Percentiles rank a stretch among this genome's conserved stretches.
These are phyloP conservation scores for Plectosphaerella plurivora DNA, from an alignment of 2,329 filamentous ascomycete genomes.

Conservation along the genomic window DNA sequence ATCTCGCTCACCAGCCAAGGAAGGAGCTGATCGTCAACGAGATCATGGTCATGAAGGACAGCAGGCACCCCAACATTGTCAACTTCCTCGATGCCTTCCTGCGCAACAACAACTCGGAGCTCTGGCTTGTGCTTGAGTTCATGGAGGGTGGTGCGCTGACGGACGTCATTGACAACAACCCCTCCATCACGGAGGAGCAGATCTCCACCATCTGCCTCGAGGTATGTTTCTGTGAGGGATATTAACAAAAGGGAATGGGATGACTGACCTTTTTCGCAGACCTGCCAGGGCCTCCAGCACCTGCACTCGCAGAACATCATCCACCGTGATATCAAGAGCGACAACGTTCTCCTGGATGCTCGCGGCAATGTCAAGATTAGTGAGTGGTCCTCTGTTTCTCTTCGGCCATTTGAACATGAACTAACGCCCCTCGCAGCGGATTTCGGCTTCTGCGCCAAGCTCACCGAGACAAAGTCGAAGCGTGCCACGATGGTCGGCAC, in stretches of 20 bases:
- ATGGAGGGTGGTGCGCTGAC: conserved; percentile 98
- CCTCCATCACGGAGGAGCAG: conserved; percentile 89
- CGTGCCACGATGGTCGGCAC: conserved; percentile 99
- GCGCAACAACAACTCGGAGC: conserved; percentile 86
- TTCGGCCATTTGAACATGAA: conserved; percentile 2
- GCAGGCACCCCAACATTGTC: conserved; percentile 96
- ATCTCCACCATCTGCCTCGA: conserved; percentile 96
- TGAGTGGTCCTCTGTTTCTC: conserved; percentile 42
- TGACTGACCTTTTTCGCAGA: conserved; percentile 50
- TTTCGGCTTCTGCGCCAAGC: conserved; percentile 98
- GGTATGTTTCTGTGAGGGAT: conserved; percentile 49
- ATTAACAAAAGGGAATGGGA: not conserved
- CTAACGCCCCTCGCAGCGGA: conserved; percentile 61
- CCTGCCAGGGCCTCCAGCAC: conserved; percentile 90
- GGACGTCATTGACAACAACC: conserved; percentile 98
- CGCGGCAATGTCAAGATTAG: conserved; percentile 97
- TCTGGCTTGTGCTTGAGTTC: conserved; percentile 99
- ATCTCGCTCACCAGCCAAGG: conserved; percentile 90
- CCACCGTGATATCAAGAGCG: conserved; percentile 98
- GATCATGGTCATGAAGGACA: conserved; percentile 99
- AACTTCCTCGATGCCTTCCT: conserved; percentile 98
- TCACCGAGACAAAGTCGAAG: conserved; percentile 94
- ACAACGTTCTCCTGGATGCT: conserved; percentile 92
- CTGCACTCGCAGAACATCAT: conserved; percentile 96
- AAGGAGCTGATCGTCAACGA: conserved; percentile 99